phyloP scores from a whole-genome alignment of 1,139 yeast genomes.

The Pichia kudriavzevii region DNA sequence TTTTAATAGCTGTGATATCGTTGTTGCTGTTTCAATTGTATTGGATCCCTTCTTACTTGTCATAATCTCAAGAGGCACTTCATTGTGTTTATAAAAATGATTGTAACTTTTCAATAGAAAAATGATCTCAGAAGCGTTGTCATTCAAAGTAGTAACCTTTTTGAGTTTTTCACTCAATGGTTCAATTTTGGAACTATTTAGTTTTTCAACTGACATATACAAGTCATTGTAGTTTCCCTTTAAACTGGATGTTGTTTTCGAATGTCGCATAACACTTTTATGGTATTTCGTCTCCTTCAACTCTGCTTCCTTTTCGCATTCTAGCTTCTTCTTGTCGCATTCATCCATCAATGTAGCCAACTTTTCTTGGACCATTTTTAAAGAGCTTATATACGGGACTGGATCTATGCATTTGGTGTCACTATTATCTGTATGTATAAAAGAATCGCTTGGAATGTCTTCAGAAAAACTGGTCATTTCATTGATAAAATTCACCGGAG shows the following conservation, averaged over 20 bases:
- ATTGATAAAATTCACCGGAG: slow-evolving; percentile 59
- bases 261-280: slow-evolving; percentile 52
- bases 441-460: slow-evolving; percentile 2
- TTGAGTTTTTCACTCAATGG: slow-evolving; percentile 72
- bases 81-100: slow-evolving; percentile 56
- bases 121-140: slow-evolving; percentile 65
- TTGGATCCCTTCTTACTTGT: slow-evolving; percentile 29
- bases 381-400: slow-evolving; percentile 88
- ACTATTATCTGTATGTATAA: slow-evolving; percentile 7
- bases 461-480: slow-evolving; percentile 55
- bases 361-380: slow-evolving; percentile 77
- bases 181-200: slow-evolving; percentile 51
- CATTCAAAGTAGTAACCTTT: slow-evolving; percentile 68
- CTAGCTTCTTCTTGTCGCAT: slow-evolving; percentile 41
- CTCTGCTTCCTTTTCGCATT: slow-evolving; percentile 49
- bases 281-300: slow-evolving; percentile 63
- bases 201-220: slow-evolving; percentile 53
- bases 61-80: slow-evolving; percentile 53
- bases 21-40: slow-evolving; percentile 51
- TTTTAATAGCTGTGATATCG: slow-evolving; percentile 65
- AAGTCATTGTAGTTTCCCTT: slow-evolving; percentile 44
- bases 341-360: slow-evolving; percentile 52
- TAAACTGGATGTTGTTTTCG: slow-evolving; percentile 33
- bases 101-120: slow-evolving; percentile 73
- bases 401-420: slow-evolving; percentile 57